Evolutionary conservation across 116 monocot genomes (phyloP), one percentile per base, ranked within the genome.

Genomic region (Phalaenopsis hybrid): DNA sequence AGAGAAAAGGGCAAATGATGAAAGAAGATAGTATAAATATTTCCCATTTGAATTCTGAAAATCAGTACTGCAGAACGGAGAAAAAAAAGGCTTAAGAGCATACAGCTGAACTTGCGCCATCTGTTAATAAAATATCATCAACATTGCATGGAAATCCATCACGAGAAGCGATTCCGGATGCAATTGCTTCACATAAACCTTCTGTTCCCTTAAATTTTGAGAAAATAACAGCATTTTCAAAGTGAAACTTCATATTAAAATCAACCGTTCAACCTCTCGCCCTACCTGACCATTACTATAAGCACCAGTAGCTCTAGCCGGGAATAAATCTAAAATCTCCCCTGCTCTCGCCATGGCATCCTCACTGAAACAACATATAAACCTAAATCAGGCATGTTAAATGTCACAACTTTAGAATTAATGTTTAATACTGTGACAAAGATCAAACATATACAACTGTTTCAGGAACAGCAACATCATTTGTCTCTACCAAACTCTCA

Each of bases 51-150:
- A 10, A 8, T 51, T 57, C 31, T 8, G 5, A 69, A 48, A 33
- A 8, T 44, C 16, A 67, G 37, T 45, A 0, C 23, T 81, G 28
- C 13, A 72, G 18, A 9, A 74, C 31, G 15, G 23, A 33, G 78
- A 73, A 12, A 49, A 50, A 23, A 25, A 12, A 8, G 8, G 20
- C 16, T 75, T 16, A 75, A 18, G 45, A 46, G 6, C 75, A 21
- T 91, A 96, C 96, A 21, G 87, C 75, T 4, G 96, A 94, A 79
- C 96, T 96, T 74, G 96, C 97, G 79, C 97, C 97, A 86, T 97
- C 97, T 44, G 94, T 97, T 75, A 97, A 85, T 85, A 92, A 97
- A 80, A 97, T 92, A 77, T 97, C 94, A 85, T 97, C 94, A 45
- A 87, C 85, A 78, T 90, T 92, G 50, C 90, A 88, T 61, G 92